Conservation (phyloP, 148 eudicot species). For the Fagopyrum tataricum region DNA sequence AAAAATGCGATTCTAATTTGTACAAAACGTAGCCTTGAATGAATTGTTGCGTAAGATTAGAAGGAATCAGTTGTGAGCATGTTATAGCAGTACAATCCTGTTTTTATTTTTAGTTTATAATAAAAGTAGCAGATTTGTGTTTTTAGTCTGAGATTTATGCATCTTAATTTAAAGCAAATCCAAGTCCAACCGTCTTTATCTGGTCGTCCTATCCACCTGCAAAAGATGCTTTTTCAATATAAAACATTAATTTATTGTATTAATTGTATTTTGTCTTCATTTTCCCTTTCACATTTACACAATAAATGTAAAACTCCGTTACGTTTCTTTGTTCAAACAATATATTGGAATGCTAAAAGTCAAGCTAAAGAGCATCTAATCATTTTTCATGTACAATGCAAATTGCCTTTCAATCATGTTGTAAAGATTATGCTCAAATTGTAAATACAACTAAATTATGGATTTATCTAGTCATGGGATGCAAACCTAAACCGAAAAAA, state of each 20-base stretch:
- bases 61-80: not conserved
- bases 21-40: not conserved
- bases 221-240: not conserved
- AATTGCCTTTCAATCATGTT: conserved; percentile 5
- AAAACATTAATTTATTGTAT: not conserved
- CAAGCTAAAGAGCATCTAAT: not conserved
- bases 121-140: not conserved
- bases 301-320: not conserved
- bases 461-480: too few species aligned
- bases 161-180: not conserved
- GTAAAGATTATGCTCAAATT: not conserved
- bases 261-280: not conserved
- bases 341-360: not conserved
- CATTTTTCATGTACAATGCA: not conserved
- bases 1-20: too few species aligned
- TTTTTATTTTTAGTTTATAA: not conserved
- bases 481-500: too few species aligned
- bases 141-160: not conserved
- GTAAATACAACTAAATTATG: too few species aligned
- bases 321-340: not conserved
- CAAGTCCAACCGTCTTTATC: conserved; percentile 1
- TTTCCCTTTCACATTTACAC: conserved; percentile 7
- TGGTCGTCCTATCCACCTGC: conserved; percentile 9
- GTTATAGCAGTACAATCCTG: not conserved
- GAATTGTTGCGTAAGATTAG: not conserved